A percentile compares a stretch with the other conserved stretches of the same genome.
phyloP scores from a whole-genome alignment of 1,139 yeast genomes.

The Chernovozyma aurita region DNA sequence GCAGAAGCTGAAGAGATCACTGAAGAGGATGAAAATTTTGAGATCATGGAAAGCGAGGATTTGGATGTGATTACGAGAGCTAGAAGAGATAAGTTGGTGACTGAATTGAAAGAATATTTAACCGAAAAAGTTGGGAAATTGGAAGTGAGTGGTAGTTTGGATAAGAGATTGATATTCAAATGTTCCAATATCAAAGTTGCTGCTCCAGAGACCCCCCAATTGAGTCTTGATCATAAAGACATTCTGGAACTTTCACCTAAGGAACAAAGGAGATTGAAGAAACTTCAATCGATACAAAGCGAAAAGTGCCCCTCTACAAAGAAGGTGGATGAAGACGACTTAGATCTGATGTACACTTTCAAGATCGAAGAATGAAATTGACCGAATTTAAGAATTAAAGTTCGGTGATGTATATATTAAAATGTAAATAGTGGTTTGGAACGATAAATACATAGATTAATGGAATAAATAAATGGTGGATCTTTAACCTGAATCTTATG shows the following conservation, averaged over 20 bases:
- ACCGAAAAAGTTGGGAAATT: slow-evolving; percentile 27
- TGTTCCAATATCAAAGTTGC: slow-evolving; percentile 10
- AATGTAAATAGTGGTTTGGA: too few relatives aligned
- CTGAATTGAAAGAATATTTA: slow-evolving; percentile 22
- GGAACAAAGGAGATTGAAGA: slow-evolving; percentile 13
- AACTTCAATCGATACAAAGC: slow-evolving; percentile 11
- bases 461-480: too few relatives aligned
- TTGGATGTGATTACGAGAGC: slow-evolving; percentile 18
- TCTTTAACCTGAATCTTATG: too few relatives aligned
- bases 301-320: slow-evolving; percentile 10
- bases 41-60: slow-evolving; percentile 15
- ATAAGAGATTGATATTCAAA: slow-evolving; percentile 15
- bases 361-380: too few relatives aligned
- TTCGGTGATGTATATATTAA: too few relatives aligned
- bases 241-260: slow-evolving; percentile 11
- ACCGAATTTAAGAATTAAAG: too few relatives aligned
- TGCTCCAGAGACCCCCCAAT: slow-evolving; percentile 13
- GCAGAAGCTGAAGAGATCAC: slow-evolving; percentile 6
- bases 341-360: slow-evolving; percentile 40
- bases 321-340: slow-evolving; percentile 26
- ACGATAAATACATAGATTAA: too few relatives aligned
- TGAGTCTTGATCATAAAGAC: slow-evolving; percentile 9
- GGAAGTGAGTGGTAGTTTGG: slow-evolving; percentile 28
- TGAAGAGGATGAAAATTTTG: slow-evolving; percentile 7
- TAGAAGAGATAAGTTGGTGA: slow-evolving; percentile 9